phyloP scores from a whole-genome alignment of 257 asterid species.

The Solanum ossicruentum region DNA sequence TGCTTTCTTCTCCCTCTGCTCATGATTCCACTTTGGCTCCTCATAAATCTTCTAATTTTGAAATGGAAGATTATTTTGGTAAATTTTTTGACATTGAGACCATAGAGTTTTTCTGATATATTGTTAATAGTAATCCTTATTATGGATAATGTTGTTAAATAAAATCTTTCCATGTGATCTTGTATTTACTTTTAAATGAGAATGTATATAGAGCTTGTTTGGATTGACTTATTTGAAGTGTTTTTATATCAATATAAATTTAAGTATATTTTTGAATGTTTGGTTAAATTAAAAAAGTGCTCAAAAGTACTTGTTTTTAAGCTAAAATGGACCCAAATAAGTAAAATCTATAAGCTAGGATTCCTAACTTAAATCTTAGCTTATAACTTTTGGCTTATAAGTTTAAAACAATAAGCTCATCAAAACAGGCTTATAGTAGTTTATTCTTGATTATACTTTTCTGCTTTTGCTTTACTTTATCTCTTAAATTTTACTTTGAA shows the following conservation, averaged over 20 bases:
- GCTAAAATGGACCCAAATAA: too few species aligned
- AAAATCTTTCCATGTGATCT: not conserved
- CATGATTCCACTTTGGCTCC: not conserved
- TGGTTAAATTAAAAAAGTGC: too few species aligned
- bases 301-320: too few species aligned
- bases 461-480: not conserved
- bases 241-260: too few species aligned
- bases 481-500: not conserved
- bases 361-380: too few species aligned
- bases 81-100: slow-evolving; percentile 6
- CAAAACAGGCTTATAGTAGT: not conserved
- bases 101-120: not conserved
- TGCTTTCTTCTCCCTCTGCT: not conserved
- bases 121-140: not conserved
- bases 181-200: not conserved
- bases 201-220: too few species aligned
- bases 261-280: too few species aligned
- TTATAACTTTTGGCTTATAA: too few species aligned
- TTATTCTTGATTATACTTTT: not conserved
- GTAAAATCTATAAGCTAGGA: too few species aligned
- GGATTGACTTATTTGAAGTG: too few species aligned
- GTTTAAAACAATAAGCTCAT: too few species aligned
- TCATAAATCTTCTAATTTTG: not conserved
- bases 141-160: not conserved
- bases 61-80: not conserved